Evolutionary conservation across 1,284 basidiomycete species (phyloP).

Genomic region (Cryptococcus jaspeensis): DNA sequence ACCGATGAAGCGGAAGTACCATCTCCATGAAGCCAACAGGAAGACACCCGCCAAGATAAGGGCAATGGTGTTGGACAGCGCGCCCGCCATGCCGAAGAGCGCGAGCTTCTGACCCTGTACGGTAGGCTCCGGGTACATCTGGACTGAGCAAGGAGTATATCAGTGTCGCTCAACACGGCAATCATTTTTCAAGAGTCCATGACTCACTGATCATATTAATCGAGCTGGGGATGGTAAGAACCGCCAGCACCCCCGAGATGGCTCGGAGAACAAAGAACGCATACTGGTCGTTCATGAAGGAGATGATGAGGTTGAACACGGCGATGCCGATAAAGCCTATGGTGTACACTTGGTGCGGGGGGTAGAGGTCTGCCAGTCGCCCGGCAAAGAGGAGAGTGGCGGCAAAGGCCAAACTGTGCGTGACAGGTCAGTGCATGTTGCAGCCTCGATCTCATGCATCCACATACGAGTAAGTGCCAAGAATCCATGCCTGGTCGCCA

Average conservation of each 20-base stretch:
- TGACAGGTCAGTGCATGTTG: background rate
- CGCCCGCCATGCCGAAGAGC: conserved; percentile 45
- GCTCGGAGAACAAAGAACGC: conserved; percentile 49
- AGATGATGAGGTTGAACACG: conserved; percentile 46
- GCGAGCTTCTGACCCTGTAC: conserved; percentile 44
- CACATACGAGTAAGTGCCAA: conserved; percentile 28
- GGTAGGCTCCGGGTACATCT: conserved; percentile 43
- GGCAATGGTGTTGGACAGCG: conserved; percentile 38
- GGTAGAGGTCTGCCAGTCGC: conserved; percentile 43
- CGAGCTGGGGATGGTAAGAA: conserved; percentile 43
- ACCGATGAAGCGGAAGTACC: conserved; percentile 49
- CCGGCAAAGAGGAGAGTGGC: conserved; percentile 40
- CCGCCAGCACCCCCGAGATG: conserved; percentile 41
- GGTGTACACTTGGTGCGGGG: conserved; percentile 41
- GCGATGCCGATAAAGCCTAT: conserved; percentile 45
- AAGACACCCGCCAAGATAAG: conserved; percentile 45
- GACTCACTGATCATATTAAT: conserved; percentile 44
- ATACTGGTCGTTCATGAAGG: conserved; percentile 47
- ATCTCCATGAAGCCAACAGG: conserved; percentile 41
- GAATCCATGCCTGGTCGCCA: conserved; percentile 37
- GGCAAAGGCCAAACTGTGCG: conserved; percentile 24
- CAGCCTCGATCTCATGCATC: no score
- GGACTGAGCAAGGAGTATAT: conserved; percentile 17
- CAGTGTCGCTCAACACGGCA: background rate
- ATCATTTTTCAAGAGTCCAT: background rate